A percentile compares a stretch with the other conserved stretches of the same genome.
These are phyloP conservation scores for Royoungia palumana DNA, from an alignment of 768 basidiomycete genomes.

Conservation along the genomic window DNA sequence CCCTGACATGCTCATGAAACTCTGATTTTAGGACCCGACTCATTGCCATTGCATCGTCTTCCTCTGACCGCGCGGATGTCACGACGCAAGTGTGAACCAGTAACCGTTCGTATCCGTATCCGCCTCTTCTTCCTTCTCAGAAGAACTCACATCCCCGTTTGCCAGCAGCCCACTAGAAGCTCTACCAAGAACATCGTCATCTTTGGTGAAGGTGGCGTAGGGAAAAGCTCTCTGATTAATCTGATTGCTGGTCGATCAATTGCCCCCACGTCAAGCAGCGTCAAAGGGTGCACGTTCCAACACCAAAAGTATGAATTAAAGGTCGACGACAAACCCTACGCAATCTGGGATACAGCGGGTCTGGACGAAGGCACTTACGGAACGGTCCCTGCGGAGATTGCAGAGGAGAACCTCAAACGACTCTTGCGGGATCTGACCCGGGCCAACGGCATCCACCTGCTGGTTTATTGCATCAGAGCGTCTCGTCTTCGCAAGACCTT, in stretches of 20 bases:
- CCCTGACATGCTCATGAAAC: background rate
- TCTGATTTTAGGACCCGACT: conserved; percentile 8
- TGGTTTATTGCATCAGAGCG: conserved; percentile 35
- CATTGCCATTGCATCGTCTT: conserved; percentile 3
- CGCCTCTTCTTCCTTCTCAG: background rate
- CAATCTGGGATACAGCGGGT: conserved; percentile 39
- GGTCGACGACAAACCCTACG: conserved; percentile 22
- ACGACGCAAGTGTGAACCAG: conserved; percentile 15
- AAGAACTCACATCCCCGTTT: conserved; percentile 7
- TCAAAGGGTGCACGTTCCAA: conserved; percentile 35
- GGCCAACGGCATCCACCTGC: conserved; percentile 29
- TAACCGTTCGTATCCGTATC: conserved; percentile 8
- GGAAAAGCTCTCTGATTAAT: conserved; percentile 44
- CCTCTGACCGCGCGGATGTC: conserved; percentile 20
- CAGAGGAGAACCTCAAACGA: conserved; percentile 23
- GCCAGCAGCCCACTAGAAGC: conserved; percentile 8
- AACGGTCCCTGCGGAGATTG: conserved; percentile 28
- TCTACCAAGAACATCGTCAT: conserved; percentile 25
- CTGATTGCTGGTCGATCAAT: conserved; percentile 39
- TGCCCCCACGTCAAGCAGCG: conserved; percentile 33
- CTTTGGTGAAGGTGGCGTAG: conserved; percentile 30
- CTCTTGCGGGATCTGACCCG: conserved; percentile 24
- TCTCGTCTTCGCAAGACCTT: conserved; percentile 25
- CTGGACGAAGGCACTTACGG: conserved; percentile 36
- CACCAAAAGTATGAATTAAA: conserved; percentile 26